Base-by-base conservation (phyloP, 768 basidiomycete genomes). In the Piloderma croceum region DNA sequence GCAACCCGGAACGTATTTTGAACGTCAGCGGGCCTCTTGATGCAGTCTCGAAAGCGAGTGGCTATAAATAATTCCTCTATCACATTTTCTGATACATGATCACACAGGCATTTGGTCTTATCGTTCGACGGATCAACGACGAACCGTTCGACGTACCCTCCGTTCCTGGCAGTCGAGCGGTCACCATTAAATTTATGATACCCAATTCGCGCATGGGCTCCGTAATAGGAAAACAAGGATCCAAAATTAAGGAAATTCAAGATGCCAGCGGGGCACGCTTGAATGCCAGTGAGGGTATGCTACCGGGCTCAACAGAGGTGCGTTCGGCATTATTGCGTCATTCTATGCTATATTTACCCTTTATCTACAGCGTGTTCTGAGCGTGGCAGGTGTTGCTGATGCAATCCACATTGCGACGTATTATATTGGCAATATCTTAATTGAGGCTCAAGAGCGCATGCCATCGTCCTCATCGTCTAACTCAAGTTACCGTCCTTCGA, bases 131-230 rank as follows among this genome's bases (percentile, higher is more conserved):
- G 51, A 99, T 99, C 65, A 99, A 99, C 58, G 96, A 99, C 57
- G 96, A 99, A 61, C 94, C 96, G 2, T 98, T 96, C 64, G 96
- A 97, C 54, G 84, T 89, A 33, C 90, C 96, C 17, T 98, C 94
- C 24, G 90, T 98, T 5, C 96, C 96, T 34, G 96, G 96, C 43
- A 96, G 92, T 56, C 81, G 93, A 44, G 94, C 96, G 21, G 96
- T 99, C 40, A 98, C 96, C 22, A 98, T 99, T 74, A 97, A 98
- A 63, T 98, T 91, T 59, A 97, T 98, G 86, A 96, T 98, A 42
- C 94, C 94, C 48, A 97, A 98, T 64, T 93, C 91, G 7, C 86
- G 94, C 43, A 98, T 98, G 94, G 94, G 94, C 31, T 96, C 92
- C 13, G 91, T 97, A 45, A 99, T 99, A 55, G 96, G 96, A 42